Conservation (phyloP, 2,329 filamentous ascomycete species). For the Didymella glomerata region DNA sequence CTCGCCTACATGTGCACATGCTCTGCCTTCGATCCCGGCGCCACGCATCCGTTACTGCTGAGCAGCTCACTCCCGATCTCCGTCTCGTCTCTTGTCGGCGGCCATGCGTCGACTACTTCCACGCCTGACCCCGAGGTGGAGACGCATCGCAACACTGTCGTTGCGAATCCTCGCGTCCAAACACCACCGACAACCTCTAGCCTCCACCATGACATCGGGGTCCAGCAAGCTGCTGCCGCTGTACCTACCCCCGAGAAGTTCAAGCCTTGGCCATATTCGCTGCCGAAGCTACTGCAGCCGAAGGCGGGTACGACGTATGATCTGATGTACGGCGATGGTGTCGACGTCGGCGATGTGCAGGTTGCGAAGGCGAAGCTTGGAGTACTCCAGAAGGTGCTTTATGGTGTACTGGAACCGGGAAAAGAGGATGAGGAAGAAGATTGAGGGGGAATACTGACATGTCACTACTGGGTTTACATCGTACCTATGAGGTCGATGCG, state of each 20-base stretch:
- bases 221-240: neutral
- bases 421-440: neutral
- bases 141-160: neutral
- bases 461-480: no score
- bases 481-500: no score
- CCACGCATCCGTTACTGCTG: conserved; percentile 8
- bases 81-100: neutral
- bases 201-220: neutral
- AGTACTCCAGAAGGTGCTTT: conserved; percentile 7
- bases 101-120: neutral
- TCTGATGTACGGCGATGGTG: conserved; percentile 2
- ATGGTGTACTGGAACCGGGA: conserved; percentile 21
- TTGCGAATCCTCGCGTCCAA: neutral
- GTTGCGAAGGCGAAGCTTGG: neutral
- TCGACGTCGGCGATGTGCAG: neutral
- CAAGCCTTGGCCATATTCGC: conserved; percentile 8
- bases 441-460: neutral
- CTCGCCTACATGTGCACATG: conserved; percentile 13
- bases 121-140: no score
- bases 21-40: conserved; percentile 20
- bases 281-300: conserved; percentile 22
- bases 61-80: neutral
- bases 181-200: neutral
- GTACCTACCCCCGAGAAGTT: neutral
- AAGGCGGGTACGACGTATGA: conserved; percentile 26